Conservation (phyloP, 176 grass and related monocot genomes). For the Hordeum marinum region DNA sequence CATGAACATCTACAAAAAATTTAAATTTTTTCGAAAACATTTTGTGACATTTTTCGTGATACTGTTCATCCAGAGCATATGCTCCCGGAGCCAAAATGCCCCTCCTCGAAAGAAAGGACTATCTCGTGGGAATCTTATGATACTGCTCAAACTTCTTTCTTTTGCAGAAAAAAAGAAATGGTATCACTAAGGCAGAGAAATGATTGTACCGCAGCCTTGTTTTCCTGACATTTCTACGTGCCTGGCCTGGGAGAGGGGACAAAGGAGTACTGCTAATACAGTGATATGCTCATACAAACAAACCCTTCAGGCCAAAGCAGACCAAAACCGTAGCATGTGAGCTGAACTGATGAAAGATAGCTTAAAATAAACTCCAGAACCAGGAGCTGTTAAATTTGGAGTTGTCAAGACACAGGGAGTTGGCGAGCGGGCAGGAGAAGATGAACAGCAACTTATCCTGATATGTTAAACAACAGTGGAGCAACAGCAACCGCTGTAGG, state of each 20-base stretch:
- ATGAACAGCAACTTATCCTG: conserved; percentile 15
- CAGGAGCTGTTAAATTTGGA: conserved; percentile 35
- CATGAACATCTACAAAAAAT: too few relatives aligned
- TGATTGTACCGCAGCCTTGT: conserved; percentile 19
- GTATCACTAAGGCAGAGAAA: not conserved
- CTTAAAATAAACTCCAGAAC: conserved; percentile 16
- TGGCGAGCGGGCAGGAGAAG: conserved; percentile 11
- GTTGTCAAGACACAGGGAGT: conserved; percentile 14
- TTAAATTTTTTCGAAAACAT: too few relatives aligned
- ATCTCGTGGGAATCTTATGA: too few relatives aligned
- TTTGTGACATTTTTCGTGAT: too few relatives aligned
- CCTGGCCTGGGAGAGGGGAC: not conserved
- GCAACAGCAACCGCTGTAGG: conserved; percentile 14
- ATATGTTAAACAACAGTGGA: conserved; percentile 36
- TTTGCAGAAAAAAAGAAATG: too few relatives aligned
- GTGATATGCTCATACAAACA: conserved; percentile 24
- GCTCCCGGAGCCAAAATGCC: too few relatives aligned
- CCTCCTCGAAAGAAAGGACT: too few relatives aligned
- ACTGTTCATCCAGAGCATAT: too few relatives aligned
- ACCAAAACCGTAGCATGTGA: conserved; percentile 12
- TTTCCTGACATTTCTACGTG: conserved; percentile 36
- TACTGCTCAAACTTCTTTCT: too few relatives aligned
- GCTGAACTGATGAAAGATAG: not conserved
- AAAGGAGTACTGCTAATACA: conserved; percentile 5
- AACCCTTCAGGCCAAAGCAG: conserved; percentile 39